Base-by-base conservation (phyloP, 352 stramenopile species). In the Globisporangium acanthophoron region DNA sequence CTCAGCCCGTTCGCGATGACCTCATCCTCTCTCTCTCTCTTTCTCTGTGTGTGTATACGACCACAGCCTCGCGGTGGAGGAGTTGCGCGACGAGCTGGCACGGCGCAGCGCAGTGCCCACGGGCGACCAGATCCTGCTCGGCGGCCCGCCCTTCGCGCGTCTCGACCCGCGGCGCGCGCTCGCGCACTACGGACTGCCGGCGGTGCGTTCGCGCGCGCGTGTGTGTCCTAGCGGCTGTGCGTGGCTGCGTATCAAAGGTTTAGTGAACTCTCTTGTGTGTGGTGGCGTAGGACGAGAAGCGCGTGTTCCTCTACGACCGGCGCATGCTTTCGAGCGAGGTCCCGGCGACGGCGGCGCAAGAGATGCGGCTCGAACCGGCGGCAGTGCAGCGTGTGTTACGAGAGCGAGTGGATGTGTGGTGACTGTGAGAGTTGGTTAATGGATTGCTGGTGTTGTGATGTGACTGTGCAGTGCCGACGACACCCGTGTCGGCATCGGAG, bases 231-330 rank as follows among this genome's bases (percentile, higher is more conserved):
- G 21, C 8, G 24, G 16, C 13, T 27, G 31, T 31, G 20, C 35
- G 11, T 16, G 35, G 1, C 11, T 37, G 33, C 33, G 8, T 37
- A 5, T 15, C 16, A 13, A n/a, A 27, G 24, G 24, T 27, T 27
- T 27, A 27, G 24, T 27, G 24, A 27, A 27, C 24, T 27, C 24
- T 27, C 24, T 27, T 20, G 24, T 40, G 27, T 43, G 18, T 37
- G 33, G 24, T 35, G 37, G 35, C 51, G 21, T 29, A 85, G 67
- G 61, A 74, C 21, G 64, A 85, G 51, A 91, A 90, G 58, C 70
- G 74, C 40, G 67, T 95, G 53, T 95, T 90, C 64, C 58, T 95
- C 11, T 95, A 95, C 58, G 85, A 95, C 55, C 77, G 83, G 4
- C 76, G 83, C 51, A 75, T 92, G 68, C 71, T 95, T 12, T 88